Base-by-base conservation (phyloP, 2,329 filamentous ascomycete genomes). In the Bisporella sp. region DNA sequence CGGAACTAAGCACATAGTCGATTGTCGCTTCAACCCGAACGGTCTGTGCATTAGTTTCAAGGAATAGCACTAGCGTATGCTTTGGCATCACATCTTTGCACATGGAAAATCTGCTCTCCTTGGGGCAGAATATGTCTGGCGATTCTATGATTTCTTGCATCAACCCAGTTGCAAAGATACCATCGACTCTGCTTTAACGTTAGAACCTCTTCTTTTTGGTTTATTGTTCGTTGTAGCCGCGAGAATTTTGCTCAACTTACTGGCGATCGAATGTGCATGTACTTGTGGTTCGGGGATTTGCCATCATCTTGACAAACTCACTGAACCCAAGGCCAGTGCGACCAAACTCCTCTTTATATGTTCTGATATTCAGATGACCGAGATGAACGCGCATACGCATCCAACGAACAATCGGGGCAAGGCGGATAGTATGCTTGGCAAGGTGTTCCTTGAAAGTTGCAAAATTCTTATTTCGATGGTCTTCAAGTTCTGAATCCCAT, bases 381-480 rank as follows among this genome's bases (percentile, higher is more conserved):
- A 66, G 65, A 32, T 62, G 55, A 6, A 66, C 54, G 21, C 64
- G 56, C 61, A 67, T 63, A 33, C 56, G 54, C 62, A 66, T 64
- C 55, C 58, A 57, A 30, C 50, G 53, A 32, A 58, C 61, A 4
- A 62, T 31, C 11, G 54, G 52, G 31, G 56, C 56, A 6, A 65
- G 54, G 4, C 42, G 45, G 31, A 48, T 54, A 1, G 64, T 37
- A 42, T 53, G 50, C 35, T 54, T 54, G 1, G 43, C 45, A 11
- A 65, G 40, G n/a, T 59, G 57, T 2, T 54, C 35, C 31, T 55
- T 31, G 32, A 64, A 54, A 6, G 37, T 48, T n/a, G 47, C 41
- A 4, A 47, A 40, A 39, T 59, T 61, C 1, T 50, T 32, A 8
- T 50, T 30, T 4, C 49, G 31, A 6, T 56, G 47, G 5, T 45